Base-by-base conservation (phyloP, 1,139 yeast genomes). In the Lizanozyma gosingica region DNA sequence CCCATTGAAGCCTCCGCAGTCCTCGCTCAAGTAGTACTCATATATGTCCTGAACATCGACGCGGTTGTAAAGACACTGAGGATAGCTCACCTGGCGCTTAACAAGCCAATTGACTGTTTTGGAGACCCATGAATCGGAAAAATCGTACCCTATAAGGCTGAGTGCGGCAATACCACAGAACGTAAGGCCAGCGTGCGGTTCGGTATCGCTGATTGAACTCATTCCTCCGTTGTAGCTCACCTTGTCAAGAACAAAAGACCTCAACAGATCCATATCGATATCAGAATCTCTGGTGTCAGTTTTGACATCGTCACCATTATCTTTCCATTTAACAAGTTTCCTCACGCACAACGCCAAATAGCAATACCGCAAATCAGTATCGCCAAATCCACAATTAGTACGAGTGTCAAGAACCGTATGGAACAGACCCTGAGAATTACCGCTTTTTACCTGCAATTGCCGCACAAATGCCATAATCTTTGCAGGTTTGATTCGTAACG, bases 151-250 rank as follows among this genome's bases (percentile, higher is more conserved):
- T 3, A 79, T 54, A 37, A 85, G 51, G 34, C 59, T 57, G 43
- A 87, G 65, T 1, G 85, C 62, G 0, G 86, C 85, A 35, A 92
- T 53, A 0, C 87, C 96, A 60, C 97, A 90, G 54, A 79, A 92
- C 0, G 95, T 83, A 47, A 83, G 71, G 0, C 98, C 98, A 6
- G 90, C 78, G 60, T 92, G 97, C 2, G 94, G 71, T 58, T 92
- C 98, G 17, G 74, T 68, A 41, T 71, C 63, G 4, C 58, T 40
- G 38, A 63, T 67, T 4, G 14, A n/a, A 3, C 83, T 79, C 37
- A 78, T 54, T 0, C 96, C 97, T 1, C 97, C 97, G 51, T 75
- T 80, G 46, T 60, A 70, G 35, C 71, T 66, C 33, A 69, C 57
- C 34, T 78, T 62, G 0, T 57, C 47, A n/a, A 56, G 36, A 0